Evolutionary conservation across 2,329 filamentous ascomycete species (phyloP).

Genomic region (Dactylellina leptospora): DNA sequence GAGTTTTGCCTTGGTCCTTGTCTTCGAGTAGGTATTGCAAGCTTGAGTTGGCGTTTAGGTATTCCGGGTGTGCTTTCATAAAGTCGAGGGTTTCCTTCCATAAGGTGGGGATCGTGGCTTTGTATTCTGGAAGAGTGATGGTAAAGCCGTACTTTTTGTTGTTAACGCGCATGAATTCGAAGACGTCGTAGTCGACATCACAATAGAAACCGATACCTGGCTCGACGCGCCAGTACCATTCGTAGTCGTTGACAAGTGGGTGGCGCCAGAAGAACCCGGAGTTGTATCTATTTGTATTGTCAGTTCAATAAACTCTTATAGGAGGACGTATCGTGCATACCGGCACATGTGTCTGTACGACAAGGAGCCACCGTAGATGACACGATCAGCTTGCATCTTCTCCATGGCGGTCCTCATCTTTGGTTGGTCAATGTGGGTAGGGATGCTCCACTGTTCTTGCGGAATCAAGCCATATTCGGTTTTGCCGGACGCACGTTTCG

Average conservation of each 20-base stretch:
- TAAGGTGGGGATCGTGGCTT: slow-evolving; percentile 56
- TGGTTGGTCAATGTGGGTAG: slow-evolving; percentile 53
- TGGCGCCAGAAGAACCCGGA: slow-evolving; percentile 57
- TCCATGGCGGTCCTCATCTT: slow-evolving; percentile 54
- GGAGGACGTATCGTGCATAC: slow-evolving; percentile 22
- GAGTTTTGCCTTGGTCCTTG: slow-evolving; percentile 50
- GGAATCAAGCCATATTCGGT: slow-evolving; percentile 56
- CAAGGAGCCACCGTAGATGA: slow-evolving; percentile 56
- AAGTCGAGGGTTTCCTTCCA: slow-evolving; percentile 56
- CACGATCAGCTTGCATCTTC: slow-evolving; percentile 54
- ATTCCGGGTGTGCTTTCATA: slow-evolving; percentile 54
- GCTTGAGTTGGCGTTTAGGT: slow-evolving; percentile 55
- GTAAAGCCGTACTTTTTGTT: slow-evolving; percentile 57
- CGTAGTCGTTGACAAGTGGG: slow-evolving; percentile 54
- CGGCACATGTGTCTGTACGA: slow-evolving; percentile 56
- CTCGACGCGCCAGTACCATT: slow-evolving; percentile 58
- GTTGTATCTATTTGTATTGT: slow-evolving; percentile 54
- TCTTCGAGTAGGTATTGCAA: slow-evolving; percentile 55
- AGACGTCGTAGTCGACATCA: slow-evolving; percentile 57
- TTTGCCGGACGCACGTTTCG: slow-evolving; percentile 55
- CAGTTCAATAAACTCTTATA: neutral
- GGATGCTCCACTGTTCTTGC: slow-evolving; percentile 55
- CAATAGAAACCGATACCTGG: slow-evolving; percentile 57
- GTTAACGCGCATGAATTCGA: slow-evolving; percentile 56
- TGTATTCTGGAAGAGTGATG: slow-evolving; percentile 56